Evolutionary conservation across 2,329 filamentous ascomycete species (phyloP).

Genomic region (Pseudogymnoascus sp.): DNA sequence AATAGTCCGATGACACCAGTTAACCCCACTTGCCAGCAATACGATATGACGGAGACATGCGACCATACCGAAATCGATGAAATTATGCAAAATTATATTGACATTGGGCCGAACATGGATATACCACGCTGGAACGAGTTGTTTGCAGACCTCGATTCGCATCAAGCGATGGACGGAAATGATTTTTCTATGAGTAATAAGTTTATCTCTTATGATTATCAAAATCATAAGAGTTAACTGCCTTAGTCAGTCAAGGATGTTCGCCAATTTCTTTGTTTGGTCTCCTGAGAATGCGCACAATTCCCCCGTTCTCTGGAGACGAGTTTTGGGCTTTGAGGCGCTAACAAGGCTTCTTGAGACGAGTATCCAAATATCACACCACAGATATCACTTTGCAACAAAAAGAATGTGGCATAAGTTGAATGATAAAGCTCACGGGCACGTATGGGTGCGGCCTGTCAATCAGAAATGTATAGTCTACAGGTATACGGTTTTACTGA

Average conservation of each 20-base stretch:
- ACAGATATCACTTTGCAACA: too few relatives aligned
- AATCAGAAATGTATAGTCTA: neutral
- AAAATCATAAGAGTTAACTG: neutral
- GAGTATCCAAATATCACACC: too few relatives aligned
- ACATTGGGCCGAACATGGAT: slow-evolving; percentile 4
- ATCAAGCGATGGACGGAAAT: slow-evolving; percentile 1
- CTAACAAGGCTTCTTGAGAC: too few relatives aligned
- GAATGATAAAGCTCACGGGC: too few relatives aligned
- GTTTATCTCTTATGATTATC: too few relatives aligned
- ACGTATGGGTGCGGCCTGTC: neutral
- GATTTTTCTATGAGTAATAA: slow-evolving; percentile 4
- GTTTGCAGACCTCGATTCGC: slow-evolving; percentile 5
- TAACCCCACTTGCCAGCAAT: neutral
- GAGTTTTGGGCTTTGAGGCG: too few relatives aligned
- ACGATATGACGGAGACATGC: neutral
- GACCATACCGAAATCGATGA: neutral
- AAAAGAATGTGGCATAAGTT: too few relatives aligned
- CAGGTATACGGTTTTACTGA: neutral
- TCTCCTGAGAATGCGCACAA: neutral
- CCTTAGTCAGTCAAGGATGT: neutral
- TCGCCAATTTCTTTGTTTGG: neutral
- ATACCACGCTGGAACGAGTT: slow-evolving; percentile 6
- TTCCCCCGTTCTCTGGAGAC: neutral
- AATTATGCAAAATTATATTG: slow-evolving; percentile 9
- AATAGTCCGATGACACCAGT: neutral